phyloP scores from a whole-genome alignment of 192 early-diverging fungal species.

The Coemansia sp. region DNA sequence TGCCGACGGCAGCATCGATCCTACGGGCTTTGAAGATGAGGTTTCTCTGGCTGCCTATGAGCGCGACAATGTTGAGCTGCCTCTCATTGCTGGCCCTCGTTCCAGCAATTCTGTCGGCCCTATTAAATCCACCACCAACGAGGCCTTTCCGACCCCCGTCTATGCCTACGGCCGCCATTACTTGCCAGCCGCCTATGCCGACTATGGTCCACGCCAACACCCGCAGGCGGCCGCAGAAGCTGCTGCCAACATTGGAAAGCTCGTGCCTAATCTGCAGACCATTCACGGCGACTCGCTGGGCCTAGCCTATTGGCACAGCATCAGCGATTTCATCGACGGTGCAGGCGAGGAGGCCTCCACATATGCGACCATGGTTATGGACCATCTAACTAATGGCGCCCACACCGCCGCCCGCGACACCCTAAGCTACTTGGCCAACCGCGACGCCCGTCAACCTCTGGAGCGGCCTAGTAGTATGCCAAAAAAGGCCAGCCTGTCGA shows the following conservation, averaged over 20 bases:
- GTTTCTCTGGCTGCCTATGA: conserved; percentile 17
- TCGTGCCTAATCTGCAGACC: conserved; percentile 12
- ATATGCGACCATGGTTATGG: conserved; percentile 30
- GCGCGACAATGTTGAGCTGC: background rate
- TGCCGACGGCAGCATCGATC: conserved; percentile 36
- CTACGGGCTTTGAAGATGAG: conserved; percentile 32
- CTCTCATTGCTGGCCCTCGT: conserved; percentile 11
- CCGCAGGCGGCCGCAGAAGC: background rate
- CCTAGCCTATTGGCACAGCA: conserved; percentile 51
- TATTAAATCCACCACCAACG: background rate
- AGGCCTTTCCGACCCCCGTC: background rate
- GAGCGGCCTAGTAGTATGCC: background rate
- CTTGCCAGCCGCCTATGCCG: conserved; percentile 14
- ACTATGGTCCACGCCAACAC: conserved; percentile 30
- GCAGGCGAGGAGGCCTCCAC: conserved; percentile 23
- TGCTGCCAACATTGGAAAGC: background rate
- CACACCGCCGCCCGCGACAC: conserved; percentile 22
- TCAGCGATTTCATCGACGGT: conserved; percentile 47
- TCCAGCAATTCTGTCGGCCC: background rate
- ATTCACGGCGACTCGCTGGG: conserved; percentile 42
- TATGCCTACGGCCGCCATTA: conserved; percentile 27
- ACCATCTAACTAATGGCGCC: conserved; percentile 37
- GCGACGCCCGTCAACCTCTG: background rate
- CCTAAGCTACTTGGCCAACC: conserved; percentile 3
- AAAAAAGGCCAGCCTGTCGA: background rate